A percentile compares a stretch with the other conserved stretches of the same genome.
phyloP scores from a whole-genome alignment of 2,329 filamentous ascomycete species.

The Didymella segeticola region DNA sequence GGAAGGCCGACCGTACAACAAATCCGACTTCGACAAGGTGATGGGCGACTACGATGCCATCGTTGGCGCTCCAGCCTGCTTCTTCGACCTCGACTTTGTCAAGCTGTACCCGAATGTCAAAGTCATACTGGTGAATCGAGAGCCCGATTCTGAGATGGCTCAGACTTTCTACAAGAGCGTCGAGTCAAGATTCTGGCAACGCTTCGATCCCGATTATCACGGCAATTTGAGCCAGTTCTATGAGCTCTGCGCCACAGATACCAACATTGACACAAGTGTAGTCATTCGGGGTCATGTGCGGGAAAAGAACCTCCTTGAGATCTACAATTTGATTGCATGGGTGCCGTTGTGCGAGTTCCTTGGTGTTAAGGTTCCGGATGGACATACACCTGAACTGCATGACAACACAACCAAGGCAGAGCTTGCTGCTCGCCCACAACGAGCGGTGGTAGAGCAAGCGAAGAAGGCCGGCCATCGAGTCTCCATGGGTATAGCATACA shows the following conservation, averaged over 20 bases:
- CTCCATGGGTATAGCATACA: neutral
- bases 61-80: slow-evolving; percentile 16
- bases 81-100: slow-evolving; percentile 26
- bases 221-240: slow-evolving; percentile 2
- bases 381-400: slow-evolving; percentile 28
- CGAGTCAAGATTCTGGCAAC: neutral
- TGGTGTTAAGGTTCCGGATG: slow-evolving; percentile 26
- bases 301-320: slow-evolving; percentile 36
- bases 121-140: slow-evolving; percentile 22
- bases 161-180: neutral
- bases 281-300: slow-evolving; percentile 26
- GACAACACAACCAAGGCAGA: neutral
- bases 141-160: neutral
- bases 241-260: neutral
- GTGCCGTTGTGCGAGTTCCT: slow-evolving; percentile 40
- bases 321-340: slow-evolving; percentile 36
- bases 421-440: neutral
- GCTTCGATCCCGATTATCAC: slow-evolving; percentile 4
- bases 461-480: neutral
- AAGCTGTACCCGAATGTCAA: slow-evolving; percentile 27
- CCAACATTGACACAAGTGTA: slow-evolving; percentile 12
- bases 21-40: slow-evolving; percentile 44
- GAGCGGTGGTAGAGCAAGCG: neutral
- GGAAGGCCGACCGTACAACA: slow-evolving; percentile 33
- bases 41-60: slow-evolving; percentile 42